A percentile compares a stretch with the other conserved stretches of the same genome.
These are phyloP conservation scores for Rhinocladiella mackenziei DNA, from an alignment of 2,329 filamentous ascomycete genomes.

Conservation along the genomic window DNA sequence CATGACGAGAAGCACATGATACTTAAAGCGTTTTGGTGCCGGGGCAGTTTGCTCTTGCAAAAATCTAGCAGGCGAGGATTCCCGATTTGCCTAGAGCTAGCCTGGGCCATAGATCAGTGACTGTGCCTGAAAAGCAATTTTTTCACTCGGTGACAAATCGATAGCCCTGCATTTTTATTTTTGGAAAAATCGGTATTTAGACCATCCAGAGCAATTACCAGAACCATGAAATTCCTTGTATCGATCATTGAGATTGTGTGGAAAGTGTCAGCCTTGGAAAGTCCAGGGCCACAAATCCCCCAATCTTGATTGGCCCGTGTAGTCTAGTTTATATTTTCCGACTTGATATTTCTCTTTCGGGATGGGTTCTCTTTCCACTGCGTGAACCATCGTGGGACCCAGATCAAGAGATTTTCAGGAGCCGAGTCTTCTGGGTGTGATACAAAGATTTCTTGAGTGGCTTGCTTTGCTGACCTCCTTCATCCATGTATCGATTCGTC, in stretches of 20 bases:
- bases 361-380: no score
- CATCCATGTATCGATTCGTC: not conserved
- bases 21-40: conserved; percentile 14
- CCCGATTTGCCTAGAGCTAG: conserved; percentile 19
- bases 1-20: conserved; percentile 18
- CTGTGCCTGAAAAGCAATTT: conserved; percentile 19
- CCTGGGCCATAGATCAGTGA: conserved; percentile 19
- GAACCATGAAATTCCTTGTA: not conserved
- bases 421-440: no score
- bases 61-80: conserved; percentile 19
- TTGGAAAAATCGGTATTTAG: conserved; percentile 23
- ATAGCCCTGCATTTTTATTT: conserved; percentile 22
- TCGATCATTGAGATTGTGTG: not conserved
- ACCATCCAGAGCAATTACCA: conserved; percentile 21
- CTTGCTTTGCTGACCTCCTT: no score
- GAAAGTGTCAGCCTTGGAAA: not conserved
- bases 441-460: no score
- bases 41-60: conserved; percentile 13
- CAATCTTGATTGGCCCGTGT: conserved; percentile 2
- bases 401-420: no score
- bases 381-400: no score
- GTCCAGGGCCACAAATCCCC: not conserved
- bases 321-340: no score
- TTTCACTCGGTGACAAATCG: conserved; percentile 16
- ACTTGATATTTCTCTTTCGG: no score